Percentiles rank a stretch among this genome's conserved stretches.
Evolutionary conservation across 257 asterid species (phyloP).

Genomic region (Datura wrightii): DNA sequence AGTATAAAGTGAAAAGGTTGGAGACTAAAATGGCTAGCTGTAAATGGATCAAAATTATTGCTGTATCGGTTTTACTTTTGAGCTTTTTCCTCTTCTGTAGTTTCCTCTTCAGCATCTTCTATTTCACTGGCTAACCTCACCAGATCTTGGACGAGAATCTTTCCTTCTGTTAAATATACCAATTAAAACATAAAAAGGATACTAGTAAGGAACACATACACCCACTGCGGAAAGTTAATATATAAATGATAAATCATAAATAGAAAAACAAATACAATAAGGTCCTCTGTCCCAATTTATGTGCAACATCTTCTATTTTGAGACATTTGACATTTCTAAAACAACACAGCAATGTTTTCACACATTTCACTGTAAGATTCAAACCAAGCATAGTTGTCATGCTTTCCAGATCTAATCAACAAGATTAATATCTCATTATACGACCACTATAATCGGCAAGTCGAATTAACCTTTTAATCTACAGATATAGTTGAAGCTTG

Average conservation of each 20-base stretch:
- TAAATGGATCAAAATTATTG: conserved; percentile 8
- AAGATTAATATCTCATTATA: not conserved
- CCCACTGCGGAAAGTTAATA: not conserved
- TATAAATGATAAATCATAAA: not conserved
- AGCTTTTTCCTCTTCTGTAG: conserved; percentile 57
- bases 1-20: conserved; percentile 6
- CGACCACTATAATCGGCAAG: not conserved
- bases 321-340: not conserved
- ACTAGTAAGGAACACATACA: not conserved
- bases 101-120: conserved; percentile 58
- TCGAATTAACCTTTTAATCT: not conserved
- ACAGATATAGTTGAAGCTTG: conserved; percentile 4
- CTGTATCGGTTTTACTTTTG: conserved; percentile 30
- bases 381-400: not conserved
- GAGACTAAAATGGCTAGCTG: conserved; percentile 15
- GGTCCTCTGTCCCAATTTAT: not conserved
- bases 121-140: conserved; percentile 68
- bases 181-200: conserved; percentile 8
- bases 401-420: not conserved
- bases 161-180: conserved; percentile 66
- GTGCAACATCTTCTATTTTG: not conserved
- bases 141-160: conserved; percentile 89
- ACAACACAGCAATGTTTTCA: not conserved
- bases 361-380: not conserved
- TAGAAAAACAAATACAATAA: not conserved